Conservation (phyloP, 257 asterid species). For the Nicotiana tabacum region DNA sequence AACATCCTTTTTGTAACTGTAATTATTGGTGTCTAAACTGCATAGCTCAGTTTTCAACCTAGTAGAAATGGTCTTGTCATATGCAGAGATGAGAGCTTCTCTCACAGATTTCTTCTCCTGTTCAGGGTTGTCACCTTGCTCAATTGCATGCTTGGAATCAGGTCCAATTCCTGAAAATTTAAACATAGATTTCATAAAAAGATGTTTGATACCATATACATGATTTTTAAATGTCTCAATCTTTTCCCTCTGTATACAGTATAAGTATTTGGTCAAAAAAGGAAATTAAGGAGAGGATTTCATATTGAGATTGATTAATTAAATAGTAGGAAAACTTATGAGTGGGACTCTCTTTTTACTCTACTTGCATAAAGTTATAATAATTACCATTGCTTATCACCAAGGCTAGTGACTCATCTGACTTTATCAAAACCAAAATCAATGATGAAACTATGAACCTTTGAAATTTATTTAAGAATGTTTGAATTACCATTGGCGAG, state of each 20-base stretch:
- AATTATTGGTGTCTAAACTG: conserved; percentile 52
- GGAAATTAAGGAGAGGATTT: too few relatives aligned
- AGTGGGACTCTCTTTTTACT: conserved; percentile 5
- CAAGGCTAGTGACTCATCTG: neutral
- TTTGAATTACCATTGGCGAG: conserved; percentile 82
- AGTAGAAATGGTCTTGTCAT: conserved; percentile 73
- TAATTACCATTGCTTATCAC: conserved; percentile 4
- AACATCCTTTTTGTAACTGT: conserved; percentile 46
- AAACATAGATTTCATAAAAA: neutral
- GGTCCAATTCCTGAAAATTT: conserved; percentile 72
- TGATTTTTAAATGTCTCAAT: neutral
- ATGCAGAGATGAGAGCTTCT: conserved; percentile 71
- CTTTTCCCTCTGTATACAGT: neutral
- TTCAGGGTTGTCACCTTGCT: conserved; percentile 40
- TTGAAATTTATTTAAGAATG: neutral
- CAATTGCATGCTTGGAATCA: conserved; percentile 45
- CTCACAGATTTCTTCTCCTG: conserved; percentile 55
- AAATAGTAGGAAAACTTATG: neutral
- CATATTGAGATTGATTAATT: too few relatives aligned
- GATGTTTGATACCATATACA: neutral
- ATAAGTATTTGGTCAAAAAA: neutral
- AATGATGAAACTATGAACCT: neutral
- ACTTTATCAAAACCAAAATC: neutral
- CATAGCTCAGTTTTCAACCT: conserved; percentile 73
- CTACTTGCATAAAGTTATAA: neutral